A percentile compares a stretch with the other conserved stretches of the same genome.
These are phyloP conservation scores for Allantophomopsis cytisporea DNA, from an alignment of 2,329 filamentous ascomycete species.

Conservation along the genomic window DNA sequence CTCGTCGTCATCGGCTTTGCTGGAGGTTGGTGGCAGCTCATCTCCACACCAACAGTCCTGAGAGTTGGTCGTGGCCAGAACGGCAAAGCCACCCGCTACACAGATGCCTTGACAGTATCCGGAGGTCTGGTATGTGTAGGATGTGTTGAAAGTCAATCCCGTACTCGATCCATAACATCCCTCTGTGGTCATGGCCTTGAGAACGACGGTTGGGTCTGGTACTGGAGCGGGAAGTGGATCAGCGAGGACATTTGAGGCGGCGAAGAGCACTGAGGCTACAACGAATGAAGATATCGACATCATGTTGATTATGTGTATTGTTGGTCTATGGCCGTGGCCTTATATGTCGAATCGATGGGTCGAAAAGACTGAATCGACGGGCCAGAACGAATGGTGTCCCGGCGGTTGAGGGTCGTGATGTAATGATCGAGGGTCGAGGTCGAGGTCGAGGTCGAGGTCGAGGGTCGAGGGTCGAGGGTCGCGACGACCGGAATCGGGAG, in stretches of 20 bases:
- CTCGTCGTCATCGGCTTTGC: constrained; percentile 6
- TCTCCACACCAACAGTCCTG: constrained; percentile 17
- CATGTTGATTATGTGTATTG: no score
- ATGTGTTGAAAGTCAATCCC: constrained; percentile 11
- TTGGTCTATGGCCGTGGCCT: no score
- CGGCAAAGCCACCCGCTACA: constrained; percentile 5
- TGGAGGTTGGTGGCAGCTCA: constrained; percentile 9
- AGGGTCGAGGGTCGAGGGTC: no score
- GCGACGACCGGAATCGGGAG: no score
- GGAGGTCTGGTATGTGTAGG: constrained; percentile 13
- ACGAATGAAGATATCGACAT: not conserved
- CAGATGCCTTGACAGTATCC: constrained; percentile 13
- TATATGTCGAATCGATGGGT: no score
- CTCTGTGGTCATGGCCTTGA: constrained; percentile 2
- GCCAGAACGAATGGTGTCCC: no score
- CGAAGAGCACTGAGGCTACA: constrained; percentile 6
- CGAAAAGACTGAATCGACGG: no score
- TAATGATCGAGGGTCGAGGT: no score
- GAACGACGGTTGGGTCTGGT: not conserved
- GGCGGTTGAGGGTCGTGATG: no score
- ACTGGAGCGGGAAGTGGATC: not conserved
- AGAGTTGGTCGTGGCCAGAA: constrained; percentile 11
- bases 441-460: no score
- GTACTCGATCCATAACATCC: constrained; percentile 15
- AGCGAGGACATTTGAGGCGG: constrained; percentile 7